Evolutionary conservation across 2,329 filamentous ascomycete genomes (phyloP).

Genomic region (Fusarium stilboides): DNA sequence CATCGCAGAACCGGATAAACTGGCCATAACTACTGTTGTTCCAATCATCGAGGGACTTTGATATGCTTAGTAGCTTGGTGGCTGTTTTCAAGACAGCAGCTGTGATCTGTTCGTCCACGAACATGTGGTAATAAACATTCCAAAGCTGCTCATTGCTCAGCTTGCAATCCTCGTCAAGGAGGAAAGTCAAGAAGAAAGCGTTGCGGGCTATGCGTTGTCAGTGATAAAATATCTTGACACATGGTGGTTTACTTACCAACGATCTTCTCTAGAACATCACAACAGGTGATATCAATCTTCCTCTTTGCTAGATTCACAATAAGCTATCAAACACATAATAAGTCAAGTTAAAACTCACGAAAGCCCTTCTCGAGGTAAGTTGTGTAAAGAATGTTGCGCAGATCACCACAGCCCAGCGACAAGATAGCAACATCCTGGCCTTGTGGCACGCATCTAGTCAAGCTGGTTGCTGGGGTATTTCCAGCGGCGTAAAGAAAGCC

Average conservation of each 20-base stretch:
- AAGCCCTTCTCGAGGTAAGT: constrained; percentile 59
- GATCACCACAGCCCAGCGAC: constrained; percentile 70
- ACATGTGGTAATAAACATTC: constrained; percentile 70
- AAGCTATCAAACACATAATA: constrained; percentile 28
- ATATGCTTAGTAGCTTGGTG: constrained; percentile 58
- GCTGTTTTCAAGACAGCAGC: constrained; percentile 59
- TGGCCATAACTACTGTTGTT: constrained; percentile 60
- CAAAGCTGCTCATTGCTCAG: constrained; percentile 57
- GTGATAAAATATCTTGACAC: not conserved
- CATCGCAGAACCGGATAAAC: constrained; percentile 65
- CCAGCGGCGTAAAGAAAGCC: constrained; percentile 65
- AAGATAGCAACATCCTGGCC: constrained; percentile 66
- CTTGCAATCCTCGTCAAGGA: constrained; percentile 59
- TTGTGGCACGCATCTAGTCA: constrained; percentile 64
- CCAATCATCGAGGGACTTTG: constrained; percentile 62
- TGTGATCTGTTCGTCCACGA: constrained; percentile 58
- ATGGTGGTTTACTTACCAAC: constrained; percentile 59
- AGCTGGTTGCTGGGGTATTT: constrained; percentile 67
- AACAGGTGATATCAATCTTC: constrained; percentile 70
- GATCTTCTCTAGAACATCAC: constrained; percentile 66
- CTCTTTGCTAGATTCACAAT: constrained; percentile 53
- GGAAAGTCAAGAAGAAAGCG: constrained; percentile 65
- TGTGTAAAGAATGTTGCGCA: constrained; percentile 70
- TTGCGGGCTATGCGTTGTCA: constrained; percentile 64
- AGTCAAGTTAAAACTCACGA: constrained; percentile 49